These are phyloP conservation scores for Leccinum arenicola DNA, from an alignment of 768 basidiomycete species.

Conservation along the genomic window DNA sequence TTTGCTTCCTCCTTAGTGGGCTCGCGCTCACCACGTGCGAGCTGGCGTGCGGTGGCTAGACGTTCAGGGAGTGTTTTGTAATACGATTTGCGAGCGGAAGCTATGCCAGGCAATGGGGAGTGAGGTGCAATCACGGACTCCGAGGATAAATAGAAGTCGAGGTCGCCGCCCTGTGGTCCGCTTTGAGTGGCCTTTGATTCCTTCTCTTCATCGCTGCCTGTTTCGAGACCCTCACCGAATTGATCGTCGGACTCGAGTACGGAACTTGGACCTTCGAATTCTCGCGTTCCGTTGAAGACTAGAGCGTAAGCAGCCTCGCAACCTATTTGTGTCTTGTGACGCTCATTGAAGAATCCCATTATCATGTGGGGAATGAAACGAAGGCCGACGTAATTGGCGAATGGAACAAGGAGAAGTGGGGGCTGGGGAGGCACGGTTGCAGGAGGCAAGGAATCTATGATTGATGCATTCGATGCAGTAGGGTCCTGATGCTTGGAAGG, in stretches of 20 bases:
- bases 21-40: conserved; percentile 72
- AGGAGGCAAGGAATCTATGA: conserved; percentile 47
- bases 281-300: conserved; percentile 59
- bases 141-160: conserved; percentile 67
- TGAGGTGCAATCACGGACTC: conserved; percentile 74
- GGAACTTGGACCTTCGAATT: conserved; percentile 42
- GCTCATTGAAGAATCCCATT: conserved; percentile 89
- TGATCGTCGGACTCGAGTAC: conserved; percentile 20
- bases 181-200: conserved; percentile 1
- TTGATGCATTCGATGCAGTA: conserved; percentile 20
- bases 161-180: conserved; percentile 44
- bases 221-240: conserved; percentile 7
- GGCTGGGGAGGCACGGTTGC: conserved; percentile 66
- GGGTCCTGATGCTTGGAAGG: conserved; percentile 18
- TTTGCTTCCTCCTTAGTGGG: conserved; percentile 81
- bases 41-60: conserved; percentile 68
- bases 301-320: conserved; percentile 79
- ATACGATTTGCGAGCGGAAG: conserved; percentile 71
- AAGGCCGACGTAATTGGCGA: conserved; percentile 75
- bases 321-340: conserved; percentile 74
- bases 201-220: conserved; percentile 4
- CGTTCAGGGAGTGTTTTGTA: conserved; percentile 67
- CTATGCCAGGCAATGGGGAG: conserved; percentile 54
- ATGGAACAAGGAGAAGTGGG: conserved; percentile 75
- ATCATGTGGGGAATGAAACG: conserved; percentile 86